phyloP scores from a whole-genome alignment of 805 yeast genomes.

The Martiniozyma abietophila region DNA sequence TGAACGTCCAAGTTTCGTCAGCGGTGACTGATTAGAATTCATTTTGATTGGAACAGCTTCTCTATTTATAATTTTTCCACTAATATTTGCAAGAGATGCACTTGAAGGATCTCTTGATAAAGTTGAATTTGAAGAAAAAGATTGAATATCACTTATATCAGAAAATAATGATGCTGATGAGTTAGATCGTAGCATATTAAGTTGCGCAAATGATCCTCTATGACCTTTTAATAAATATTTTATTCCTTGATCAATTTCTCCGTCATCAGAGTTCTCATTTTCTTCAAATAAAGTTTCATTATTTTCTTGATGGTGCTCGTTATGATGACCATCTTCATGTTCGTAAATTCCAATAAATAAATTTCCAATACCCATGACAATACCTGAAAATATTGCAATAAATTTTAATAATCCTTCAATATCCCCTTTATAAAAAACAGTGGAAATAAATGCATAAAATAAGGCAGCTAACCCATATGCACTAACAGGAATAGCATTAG shows the following conservation, averaged over 20 bases:
- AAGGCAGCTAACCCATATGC: constrained; percentile 67
- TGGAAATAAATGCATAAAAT: constrained; percentile 48
- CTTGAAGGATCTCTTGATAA: constrained; percentile 14
- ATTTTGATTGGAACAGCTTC: constrained; percentile 11
- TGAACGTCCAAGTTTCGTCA: constrained; percentile 1
- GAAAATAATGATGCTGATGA: constrained; percentile 26
- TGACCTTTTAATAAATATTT: constrained; percentile 25
- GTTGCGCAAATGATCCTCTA: constrained; percentile 29
- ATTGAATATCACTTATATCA: constrained; percentile 19
- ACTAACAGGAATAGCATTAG: constrained; percentile 60
- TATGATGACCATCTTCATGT: constrained; percentile 14
- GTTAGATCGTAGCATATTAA: constrained; percentile 16
- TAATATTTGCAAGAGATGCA: constrained; percentile 8
- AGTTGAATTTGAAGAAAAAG: constrained; percentile 19
- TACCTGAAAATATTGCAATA: constrained; percentile 44
- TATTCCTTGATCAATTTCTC: constrained; percentile 17
- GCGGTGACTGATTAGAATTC: constrained; percentile 15
- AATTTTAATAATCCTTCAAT: constrained; percentile 48
- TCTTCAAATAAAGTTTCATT: constrained; percentile 1
- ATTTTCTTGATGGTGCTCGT: neutral
- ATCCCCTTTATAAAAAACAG: constrained; percentile 40
- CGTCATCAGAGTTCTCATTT: constrained; percentile 4
- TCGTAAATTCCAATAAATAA: constrained; percentile 33
- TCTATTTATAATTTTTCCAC: too few species aligned
- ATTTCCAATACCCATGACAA: constrained; percentile 33